Evolutionary conservation across 805 yeast genomes (phyloP), one percentile per base, ranked within the genome.

Genomic region (Candida xiaguanensis): DNA sequence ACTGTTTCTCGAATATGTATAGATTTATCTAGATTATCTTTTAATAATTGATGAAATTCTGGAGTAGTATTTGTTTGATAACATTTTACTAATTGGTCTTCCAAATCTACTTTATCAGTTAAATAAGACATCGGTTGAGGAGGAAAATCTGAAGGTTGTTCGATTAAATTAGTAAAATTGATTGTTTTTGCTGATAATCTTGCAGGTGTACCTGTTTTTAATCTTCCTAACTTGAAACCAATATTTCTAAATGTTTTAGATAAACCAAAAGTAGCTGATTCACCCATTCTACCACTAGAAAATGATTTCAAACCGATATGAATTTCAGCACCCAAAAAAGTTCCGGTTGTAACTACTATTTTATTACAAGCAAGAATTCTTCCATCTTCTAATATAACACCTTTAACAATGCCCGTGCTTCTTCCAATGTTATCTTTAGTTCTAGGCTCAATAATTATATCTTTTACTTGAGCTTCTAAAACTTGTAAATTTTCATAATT

Each of bases 201-300:
- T 2, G 98, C 95, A 0, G 99, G 99, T 0, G 99, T 93, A 0
- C 99, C 99, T 0, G 99, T 93, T 55, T 93, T 93, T 49, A 93
- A 68, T 40, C 99, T 71, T 0, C 98, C 98, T 38, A 93, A 63
- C 44, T 77, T 67, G 57, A 93, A 91, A 0, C 95, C 95, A 1
- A 85, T 82, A 3, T 78, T 78, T 19, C 67, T 63, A 29, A 93
- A 72, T 1, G 98, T 89, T 33, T 78, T 69, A 25, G 95, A 83
- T 17, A 93, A 73, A 1, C 98, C 98, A 61, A 80, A 85, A 0
- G 97, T 86, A 2, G 98, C 93, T 15, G 72, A 77, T 62, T 93
- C 99, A 3, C 95, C 96, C 19, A 91, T 82, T 47, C 99, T 72
- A 0, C 99, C 99, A 0, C 96, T 86, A 0, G 98, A 96, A 56